Conservation (phyloP, 2,329 filamentous ascomycete species). For the Talaromyces sp. region DNA sequence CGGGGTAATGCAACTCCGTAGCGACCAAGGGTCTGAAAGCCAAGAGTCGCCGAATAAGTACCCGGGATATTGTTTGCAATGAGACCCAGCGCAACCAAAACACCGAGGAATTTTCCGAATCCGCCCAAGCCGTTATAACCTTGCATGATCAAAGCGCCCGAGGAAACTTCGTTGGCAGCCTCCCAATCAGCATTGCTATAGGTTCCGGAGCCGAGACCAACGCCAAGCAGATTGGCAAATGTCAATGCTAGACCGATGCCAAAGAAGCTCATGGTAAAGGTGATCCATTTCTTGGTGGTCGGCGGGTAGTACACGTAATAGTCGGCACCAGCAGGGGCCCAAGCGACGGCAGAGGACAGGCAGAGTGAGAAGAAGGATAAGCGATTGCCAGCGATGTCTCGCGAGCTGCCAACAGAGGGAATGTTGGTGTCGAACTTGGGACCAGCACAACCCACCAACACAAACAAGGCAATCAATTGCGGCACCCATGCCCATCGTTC, state of each 20-base stretch:
- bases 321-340: conserved; percentile 38
- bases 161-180: conserved; percentile 39
- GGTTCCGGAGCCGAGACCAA: conserved; percentile 42
- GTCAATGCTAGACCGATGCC: conserved; percentile 35
- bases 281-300: conserved; percentile 34
- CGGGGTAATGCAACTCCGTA: conserved; percentile 40
- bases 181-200: conserved; percentile 17
- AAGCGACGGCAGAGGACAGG: conserved; percentile 35
- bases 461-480: conserved; percentile 40
- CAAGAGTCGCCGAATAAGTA: conserved; percentile 46
- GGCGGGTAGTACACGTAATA: conserved; percentile 46
- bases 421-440: conserved; percentile 36
- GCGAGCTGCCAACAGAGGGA: conserved; percentile 26
- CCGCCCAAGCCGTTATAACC: conserved; percentile 28
- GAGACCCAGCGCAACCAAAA: conserved; percentile 42
- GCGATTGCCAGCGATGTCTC: conserved; percentile 35
- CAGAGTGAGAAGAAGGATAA: conserved; percentile 38
- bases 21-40: conserved; percentile 43
- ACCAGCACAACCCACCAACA: conserved; percentile 41
- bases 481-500: conserved; percentile 45
- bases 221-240: conserved; percentile 39
- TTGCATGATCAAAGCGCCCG: conserved; percentile 20
- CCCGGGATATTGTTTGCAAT: conserved; percentile 46
- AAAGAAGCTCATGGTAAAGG: conserved; percentile 38
- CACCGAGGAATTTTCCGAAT: conserved; percentile 45